Base-by-base conservation (phyloP, 352 stramenopile genomes). In the Thalassiosira hispida region DNA sequence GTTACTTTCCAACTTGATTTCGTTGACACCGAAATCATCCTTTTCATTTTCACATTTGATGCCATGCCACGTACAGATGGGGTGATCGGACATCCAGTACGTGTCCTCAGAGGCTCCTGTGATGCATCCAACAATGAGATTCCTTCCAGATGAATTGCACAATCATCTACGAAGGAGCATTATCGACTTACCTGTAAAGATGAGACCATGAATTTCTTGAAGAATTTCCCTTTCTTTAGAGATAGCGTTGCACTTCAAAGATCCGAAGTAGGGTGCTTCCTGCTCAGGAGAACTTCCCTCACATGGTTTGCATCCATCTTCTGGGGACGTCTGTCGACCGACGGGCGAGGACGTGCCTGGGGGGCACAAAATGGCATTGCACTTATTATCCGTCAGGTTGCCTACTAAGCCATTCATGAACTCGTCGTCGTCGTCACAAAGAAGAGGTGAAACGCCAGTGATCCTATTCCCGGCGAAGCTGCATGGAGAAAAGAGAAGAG, bases 21-120 rank as follows among this genome's bases (percentile, higher is more conserved):
- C 70, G 42, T 33, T 87, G 1, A 87, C 62, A 22, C 81, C 76
- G 57, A 49, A 56, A 44, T 79, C 74, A 29, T 49, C 72, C 33
- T 22, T 53, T 20, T 84, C 72, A 40, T 78, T 38, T 18, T 87
- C 83, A 49, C 89, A 94, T n/a, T 42, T 87, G 7, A 94, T 83
- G 33, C 90, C 90, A 20, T 87, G 82, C 84, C 84, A 94, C 6
- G 75, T 56, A 64, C 89, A 94, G 16, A 90, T 83, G 2, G 79
- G 73, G n/a, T 73, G 52, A 1, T 83, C 73, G 3, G 68, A 73
- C 31, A 61, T 59, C 79, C 79, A 86, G 53, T 79, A 64, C 12
- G 56, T 69, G 18, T 81, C 65, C 14, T 72, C 40, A 33, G 79
- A 86, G 22, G 53, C 5, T 47, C 56, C 63, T 70, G 44, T 11